Percentiles rank a stretch among this genome's conserved stretches.
phyloP scores from a whole-genome alignment of 441 rosid species.

The Erysimum pusillum region DNA sequence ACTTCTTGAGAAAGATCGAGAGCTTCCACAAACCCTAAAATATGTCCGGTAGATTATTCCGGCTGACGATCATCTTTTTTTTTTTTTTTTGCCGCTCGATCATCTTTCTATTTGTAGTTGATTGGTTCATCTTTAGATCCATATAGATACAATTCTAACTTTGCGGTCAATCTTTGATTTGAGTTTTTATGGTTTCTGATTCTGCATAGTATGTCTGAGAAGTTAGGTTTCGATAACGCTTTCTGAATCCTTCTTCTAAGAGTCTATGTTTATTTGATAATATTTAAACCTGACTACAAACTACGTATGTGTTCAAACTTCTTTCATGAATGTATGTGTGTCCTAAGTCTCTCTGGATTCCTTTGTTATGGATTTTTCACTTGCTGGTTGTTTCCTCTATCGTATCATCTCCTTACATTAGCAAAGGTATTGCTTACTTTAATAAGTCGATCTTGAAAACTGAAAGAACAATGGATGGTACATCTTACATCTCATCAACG shows the following conservation, averaged over 20 bases:
- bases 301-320: neutral
- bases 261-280: conserved; percentile 7
- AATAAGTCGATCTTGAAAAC: neutral
- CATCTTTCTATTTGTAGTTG: too few species aligned
- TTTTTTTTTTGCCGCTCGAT: too few species aligned
- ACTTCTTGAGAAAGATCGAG: neutral
- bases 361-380: neutral
- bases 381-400: neutral
- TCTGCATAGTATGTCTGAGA: too few species aligned
- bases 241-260: neutral
- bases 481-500: neutral
- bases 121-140: too few species aligned
- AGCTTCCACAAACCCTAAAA: conserved; percentile 58
- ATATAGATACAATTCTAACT: too few species aligned
- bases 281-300: neutral
- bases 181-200: too few species aligned
- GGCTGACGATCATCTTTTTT: too few species aligned
- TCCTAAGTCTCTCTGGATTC: neutral
- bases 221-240: too few species aligned
- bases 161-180: too few species aligned
- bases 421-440: neutral
- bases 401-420: neutral
- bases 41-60: conserved; percentile 97
- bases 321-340: neutral
- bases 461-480: neutral